A percentile compares a stretch with the other conserved stretches of the same genome.
Conservation (phyloP, 2,329 filamentous ascomycete species). For the Pseudocercospora macadamiae region DNA sequence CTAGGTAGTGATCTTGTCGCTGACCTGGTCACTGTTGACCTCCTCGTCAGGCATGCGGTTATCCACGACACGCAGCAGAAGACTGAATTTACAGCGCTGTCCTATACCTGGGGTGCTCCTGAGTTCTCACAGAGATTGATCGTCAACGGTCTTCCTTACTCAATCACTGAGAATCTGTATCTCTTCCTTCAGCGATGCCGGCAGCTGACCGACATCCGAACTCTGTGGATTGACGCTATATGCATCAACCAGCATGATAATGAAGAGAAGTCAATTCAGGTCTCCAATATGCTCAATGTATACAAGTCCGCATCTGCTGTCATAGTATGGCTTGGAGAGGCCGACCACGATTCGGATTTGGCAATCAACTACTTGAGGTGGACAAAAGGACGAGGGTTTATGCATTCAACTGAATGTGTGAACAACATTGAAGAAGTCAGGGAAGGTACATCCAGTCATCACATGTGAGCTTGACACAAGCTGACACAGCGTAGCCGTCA, state of each 20-base stretch:
- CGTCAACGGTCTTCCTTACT: not conserved
- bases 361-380: not conserved
- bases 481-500: not conserved
- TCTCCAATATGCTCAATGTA: constrained; percentile 1
- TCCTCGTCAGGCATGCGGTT: not conserved
- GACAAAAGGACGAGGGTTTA: not conserved
- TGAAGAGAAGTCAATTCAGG: constrained; percentile 2
- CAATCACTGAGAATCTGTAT: not conserved
- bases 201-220: not conserved
- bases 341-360: not conserved
- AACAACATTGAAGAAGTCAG: too few species aligned
- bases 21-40: not conserved
- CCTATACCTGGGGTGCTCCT: constrained; percentile 12
- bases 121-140: not conserved
- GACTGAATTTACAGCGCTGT: constrained; percentile 9
- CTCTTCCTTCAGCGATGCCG: not conserved
- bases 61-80: not conserved
- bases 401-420: not conserved
- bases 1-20: not conserved
- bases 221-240: constrained; percentile 2
- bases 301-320: not conserved
- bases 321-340: constrained; percentile 6
- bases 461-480: not conserved
- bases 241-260: constrained; percentile 10
- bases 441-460: too few species aligned